Evolutionary conservation across 352 stramenopile genomes (phyloP), one percentile per base, ranked within the genome.

Genomic region (Phytopythium sindhum): DNA sequence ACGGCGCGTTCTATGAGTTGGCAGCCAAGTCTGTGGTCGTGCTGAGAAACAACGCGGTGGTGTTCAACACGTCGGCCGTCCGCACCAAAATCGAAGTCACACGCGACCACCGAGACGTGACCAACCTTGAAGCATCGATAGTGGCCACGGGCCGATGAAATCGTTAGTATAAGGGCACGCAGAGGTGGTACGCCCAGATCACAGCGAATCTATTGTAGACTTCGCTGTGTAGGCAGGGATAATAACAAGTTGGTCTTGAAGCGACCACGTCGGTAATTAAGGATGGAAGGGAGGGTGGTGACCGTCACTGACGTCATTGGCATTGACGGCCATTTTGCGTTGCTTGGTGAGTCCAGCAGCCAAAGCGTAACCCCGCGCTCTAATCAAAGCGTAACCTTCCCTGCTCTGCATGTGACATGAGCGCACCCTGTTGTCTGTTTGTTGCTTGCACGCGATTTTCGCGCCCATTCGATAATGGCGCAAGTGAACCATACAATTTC

Each of bases 1-100:
- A 68, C 19, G 67, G 61, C 24, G 66, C 26, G 9, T 72, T 62
- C 15, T 88, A 81, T 53, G 41, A 78, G 7, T 57, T 92, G 17
- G 50, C 69, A 21, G 31, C 72, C 3, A 69, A 68, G 12, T 89
- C 80, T 0, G 71, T 92, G 19, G 54, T 85, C 44, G 81, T 92
- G 31, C 12, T 89, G 19, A 78, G 78, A 56, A 61, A 75, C 50
- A 56, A 51, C 26, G 55, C 29, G 37, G 4, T 86, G 12, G 23
- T 90, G 8, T 92, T 86, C 56, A 74, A 92, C 51, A 88, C 81
- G 15, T 71, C 81, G 14, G 73, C 84, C 33, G 76, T 86, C 31
- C 29, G 12, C 15, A 14, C 7, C 21, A 29, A 28, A 8, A 2
- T 28, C 19, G 23, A 39, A 15, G 37, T 3, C 19, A 1, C 19